Conservation (phyloP, 139 green algal genomes). For the Micromonas commoda region DNA sequence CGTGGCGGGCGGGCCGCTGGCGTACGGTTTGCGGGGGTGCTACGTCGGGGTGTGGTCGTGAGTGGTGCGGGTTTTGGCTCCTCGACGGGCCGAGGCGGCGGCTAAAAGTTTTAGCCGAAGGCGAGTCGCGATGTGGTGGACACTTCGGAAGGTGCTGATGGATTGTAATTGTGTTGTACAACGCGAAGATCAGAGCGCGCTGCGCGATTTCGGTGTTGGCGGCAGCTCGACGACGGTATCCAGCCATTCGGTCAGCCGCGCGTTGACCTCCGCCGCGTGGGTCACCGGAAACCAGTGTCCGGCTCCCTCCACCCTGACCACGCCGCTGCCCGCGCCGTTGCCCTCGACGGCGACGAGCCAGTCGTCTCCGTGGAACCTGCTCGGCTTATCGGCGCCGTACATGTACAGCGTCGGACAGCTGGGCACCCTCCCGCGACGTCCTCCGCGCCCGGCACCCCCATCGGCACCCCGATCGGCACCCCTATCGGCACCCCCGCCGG, state of each 20-base stretch:
- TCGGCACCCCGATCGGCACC: background rate
- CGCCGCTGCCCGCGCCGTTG: background rate
- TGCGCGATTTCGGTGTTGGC: background rate
- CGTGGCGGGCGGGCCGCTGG: background rate
- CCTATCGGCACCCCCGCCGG: background rate
- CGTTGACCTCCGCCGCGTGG: background rate
- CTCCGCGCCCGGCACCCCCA: background rate
- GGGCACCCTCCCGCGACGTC: background rate
- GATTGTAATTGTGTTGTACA: too few relatives aligned
- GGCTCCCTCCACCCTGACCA: background rate
- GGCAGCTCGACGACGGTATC: background rate
- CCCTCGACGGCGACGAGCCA: background rate
- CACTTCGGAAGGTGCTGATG: too few relatives aligned
- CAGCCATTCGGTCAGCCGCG: background rate
- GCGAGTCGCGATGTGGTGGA: too few relatives aligned
- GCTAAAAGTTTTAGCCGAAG: too few relatives aligned
- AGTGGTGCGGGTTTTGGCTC: too few relatives aligned
- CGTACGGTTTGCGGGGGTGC: background rate
- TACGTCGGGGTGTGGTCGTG: background rate
- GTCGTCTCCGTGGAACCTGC: background rate
- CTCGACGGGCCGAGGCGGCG: too few relatives aligned
- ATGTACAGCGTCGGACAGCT: background rate
- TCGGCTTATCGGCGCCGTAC: background rate
- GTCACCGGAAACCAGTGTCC: background rate
- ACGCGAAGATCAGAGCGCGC: too few relatives aligned